Base-by-base conservation (phyloP, 75 land plant species). In the Sequoia sempervirens region DNA sequence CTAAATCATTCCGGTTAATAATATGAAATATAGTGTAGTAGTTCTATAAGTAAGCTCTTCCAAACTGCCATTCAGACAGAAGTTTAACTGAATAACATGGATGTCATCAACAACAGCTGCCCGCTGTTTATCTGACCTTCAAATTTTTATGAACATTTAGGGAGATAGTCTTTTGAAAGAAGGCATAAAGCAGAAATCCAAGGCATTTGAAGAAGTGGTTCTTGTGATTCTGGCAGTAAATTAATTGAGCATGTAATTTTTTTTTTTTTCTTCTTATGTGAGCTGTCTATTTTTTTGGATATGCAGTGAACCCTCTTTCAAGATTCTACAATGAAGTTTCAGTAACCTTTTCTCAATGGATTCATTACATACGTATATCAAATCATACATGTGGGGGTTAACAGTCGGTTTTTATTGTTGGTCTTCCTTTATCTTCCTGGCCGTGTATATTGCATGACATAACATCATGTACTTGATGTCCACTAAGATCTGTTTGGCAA, bases 1-100 rank as follows among this genome's bases (percentile, higher is more conserved):
- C 47, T 13, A 78, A 78, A 45, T 45, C 23, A 78, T 78, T 78
- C 30, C 5, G 11, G 26, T 78, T 40, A 78, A 40, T 78, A 78
- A 78, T 43, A 78, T 45, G 46, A 78, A 41, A 78, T 70, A 70
- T 30, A 70, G 36, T 32, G 73, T 70, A 64, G 68, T 64, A 32
- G 73, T 70, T 32, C 13, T 70, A 70, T 30, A 70, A 70, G 9
- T 70, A 70, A 30, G 32, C 15, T 32, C 13, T 13, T 70, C 32
- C 36, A 11, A 32, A 12, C 30, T 70, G 36, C 13, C 73, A 30
- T 32, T 70, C 73, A 70, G 36, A 30, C 2, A 5, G 15, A 70
- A 70, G 15, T 70, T 30, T 70, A 70, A 37, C 36, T 32, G 32
- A 70, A 70, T 30, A 70, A 70, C 36, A 23, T 70, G 73, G 73